phyloP scores from a whole-genome alignment of 441 rosid genomes.

The Geranium incanum region DNA sequence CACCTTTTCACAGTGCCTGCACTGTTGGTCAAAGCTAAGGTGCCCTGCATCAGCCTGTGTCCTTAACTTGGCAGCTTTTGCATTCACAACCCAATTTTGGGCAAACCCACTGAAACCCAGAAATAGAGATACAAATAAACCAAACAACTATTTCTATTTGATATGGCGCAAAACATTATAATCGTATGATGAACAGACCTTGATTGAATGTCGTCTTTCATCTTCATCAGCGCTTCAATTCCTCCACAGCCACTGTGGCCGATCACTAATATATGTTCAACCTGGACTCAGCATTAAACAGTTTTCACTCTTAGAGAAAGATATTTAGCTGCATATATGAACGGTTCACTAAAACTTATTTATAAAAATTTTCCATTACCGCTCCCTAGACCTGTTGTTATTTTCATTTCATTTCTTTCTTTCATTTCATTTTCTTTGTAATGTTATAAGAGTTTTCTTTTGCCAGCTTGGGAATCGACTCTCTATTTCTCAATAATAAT shows the following conservation, averaged over 20 bases:
- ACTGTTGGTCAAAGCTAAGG: constrained; percentile 50
- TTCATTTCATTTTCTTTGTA: too few species aligned
- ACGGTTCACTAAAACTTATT: neutral
- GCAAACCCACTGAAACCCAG: constrained; percentile 31
- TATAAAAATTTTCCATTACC: too few species aligned
- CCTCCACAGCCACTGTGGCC: constrained; percentile 68
- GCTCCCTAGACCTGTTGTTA: too few species aligned
- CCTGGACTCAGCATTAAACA: constrained; percentile 28
- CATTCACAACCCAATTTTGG: constrained; percentile 52
- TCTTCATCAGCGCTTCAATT: constrained; percentile 51
- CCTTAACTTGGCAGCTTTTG: constrained; percentile 41
- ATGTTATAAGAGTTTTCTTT: too few species aligned
- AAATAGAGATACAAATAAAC: neutral
- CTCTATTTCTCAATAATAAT: too few species aligned
- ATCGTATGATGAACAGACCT: constrained; percentile 21
- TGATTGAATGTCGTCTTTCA: constrained; percentile 33
- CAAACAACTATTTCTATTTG: neutral
- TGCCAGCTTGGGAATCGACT: too few species aligned
- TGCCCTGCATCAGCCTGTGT: constrained; percentile 37
- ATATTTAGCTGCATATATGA: neutral
- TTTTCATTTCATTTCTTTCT: too few species aligned
- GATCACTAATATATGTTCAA: constrained; percentile 49
- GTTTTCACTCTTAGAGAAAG: neutral
- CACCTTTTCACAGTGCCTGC: constrained; percentile 57
- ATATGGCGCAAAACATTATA: neutral